Evolutionary conservation across 495 filamentous ascomycete genomes (phyloP), one percentile per base, ranked within the genome.

Genomic region (Penicillium crystallinum): DNA sequence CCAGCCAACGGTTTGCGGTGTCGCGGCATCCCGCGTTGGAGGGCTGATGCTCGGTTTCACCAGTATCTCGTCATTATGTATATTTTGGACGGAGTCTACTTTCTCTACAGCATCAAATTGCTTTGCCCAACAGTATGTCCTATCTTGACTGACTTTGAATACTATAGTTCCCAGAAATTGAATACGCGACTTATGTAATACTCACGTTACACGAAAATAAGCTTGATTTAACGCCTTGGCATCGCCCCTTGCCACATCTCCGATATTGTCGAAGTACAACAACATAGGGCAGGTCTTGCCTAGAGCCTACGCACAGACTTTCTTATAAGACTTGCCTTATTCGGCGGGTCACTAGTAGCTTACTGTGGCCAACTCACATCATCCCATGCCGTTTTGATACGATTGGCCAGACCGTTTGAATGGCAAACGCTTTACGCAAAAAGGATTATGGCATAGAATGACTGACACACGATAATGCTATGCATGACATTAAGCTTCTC

Each of bases 341-440:
- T 41, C 41, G 29, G 48, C 5, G 2, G 29, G 19, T 18, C 30
- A 27, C 18, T 34, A 42, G 38, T 15, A 42, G 29, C 15, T 17
- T 19, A 12, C 19, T 25, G 11, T 31, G 35, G 48, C 18, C 48
- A 50, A 40, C 29, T 18, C 48, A 50, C 30, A 27, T 27, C 38
- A 34, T 17, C 3, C 23, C 25, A 43, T 29, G 30, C 34, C 15
- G 38, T 18, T 41, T 14, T n/a, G 31, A n/a, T 17, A 33, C 53
- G 46, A 64, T 64, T 64, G 61, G 61, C 40, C 22, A 9, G 6
- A 6, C 8, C 30, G 18, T 39, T 35, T 45, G 35, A 47, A 41
- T 23, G 27, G 43, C 27, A 38, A 44, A 51, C 43, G 9, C 25
- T 37, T 61, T 62, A 64, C 61, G 54, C 50, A 56, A 64, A 23